These are phyloP conservation scores for Trypanosoma theileri DNA, from an alignment of 208 protist species.

Conservation along the genomic window DNA sequence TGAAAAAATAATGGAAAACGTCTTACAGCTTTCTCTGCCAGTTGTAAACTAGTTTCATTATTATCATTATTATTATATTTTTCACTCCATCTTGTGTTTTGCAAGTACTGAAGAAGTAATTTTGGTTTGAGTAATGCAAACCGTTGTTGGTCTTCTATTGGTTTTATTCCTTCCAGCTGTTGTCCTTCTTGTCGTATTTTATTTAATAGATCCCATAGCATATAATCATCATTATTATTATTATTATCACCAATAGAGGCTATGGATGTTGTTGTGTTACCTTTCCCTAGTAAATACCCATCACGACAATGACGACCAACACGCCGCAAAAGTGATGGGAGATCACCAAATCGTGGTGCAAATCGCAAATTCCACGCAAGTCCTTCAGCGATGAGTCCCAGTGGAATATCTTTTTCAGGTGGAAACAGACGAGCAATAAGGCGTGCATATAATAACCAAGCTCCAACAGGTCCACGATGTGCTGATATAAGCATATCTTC, in stretches of 20 bases:
- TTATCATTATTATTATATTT: conserved; percentile 4
- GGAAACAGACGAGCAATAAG: conserved; percentile 34
- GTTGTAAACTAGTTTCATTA: background rate
- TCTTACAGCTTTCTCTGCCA: conserved; percentile 12
- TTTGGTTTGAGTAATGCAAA: conserved; percentile 5
- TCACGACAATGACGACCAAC: conserved; percentile 31
- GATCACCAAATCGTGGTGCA: conserved; percentile 37
- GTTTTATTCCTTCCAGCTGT: background rate
- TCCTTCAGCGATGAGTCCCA: conserved; percentile 34
- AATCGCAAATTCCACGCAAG: conserved; percentile 36
- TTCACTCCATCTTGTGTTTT: background rate
- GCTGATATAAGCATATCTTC: conserved; percentile 20
- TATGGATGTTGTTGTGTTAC: background rate
- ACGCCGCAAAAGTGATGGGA: conserved; percentile 25
- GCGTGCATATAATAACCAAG: conserved; percentile 34
- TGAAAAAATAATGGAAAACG: conserved; percentile 31
- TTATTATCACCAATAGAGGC: background rate
- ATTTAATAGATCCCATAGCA: conserved; percentile 16
- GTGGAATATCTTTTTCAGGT: conserved; percentile 27
- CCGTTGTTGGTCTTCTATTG: background rate
- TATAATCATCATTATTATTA: conserved; percentile 4
- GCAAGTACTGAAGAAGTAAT: background rate
- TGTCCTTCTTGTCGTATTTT: conserved; percentile 2
- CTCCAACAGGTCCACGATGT: conserved; percentile 28
- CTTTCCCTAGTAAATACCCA: conserved; percentile 19